These are phyloP conservation scores for Limnanthes douglasii DNA, from an alignment of 345 rosid genomes.

Conservation along the genomic window DNA sequence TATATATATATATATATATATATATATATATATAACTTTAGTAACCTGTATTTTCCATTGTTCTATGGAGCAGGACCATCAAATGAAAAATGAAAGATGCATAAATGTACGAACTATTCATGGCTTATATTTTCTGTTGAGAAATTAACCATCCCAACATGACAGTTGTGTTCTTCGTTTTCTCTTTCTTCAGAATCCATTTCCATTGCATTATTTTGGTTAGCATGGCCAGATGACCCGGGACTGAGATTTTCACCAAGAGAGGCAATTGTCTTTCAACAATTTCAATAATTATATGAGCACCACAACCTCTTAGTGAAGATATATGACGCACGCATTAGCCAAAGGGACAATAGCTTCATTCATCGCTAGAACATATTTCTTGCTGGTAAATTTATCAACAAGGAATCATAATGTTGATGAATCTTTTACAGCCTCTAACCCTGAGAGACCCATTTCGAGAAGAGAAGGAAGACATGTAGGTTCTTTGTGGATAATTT, in stretches of 20 bases:
- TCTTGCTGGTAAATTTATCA: conserved; percentile 73
- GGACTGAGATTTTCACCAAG: conserved; percentile 29
- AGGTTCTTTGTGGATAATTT: too few species aligned
- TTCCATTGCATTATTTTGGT: conserved; percentile 65
- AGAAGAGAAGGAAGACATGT: too few species aligned
- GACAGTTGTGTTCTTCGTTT: too few species aligned
- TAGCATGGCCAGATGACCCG: conserved; percentile 33
- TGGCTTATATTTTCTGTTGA: conserved; percentile 43
- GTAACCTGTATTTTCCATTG: conserved; percentile 93
- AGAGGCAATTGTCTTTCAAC: conserved; percentile 58
- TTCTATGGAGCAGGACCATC: conserved; percentile 88
- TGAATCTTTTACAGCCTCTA: conserved; percentile 84
- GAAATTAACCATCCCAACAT: too few species aligned
- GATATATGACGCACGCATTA: conserved; percentile 88
- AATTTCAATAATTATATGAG: conserved; percentile 83
- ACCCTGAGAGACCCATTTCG: too few species aligned
- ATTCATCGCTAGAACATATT: conserved; percentile 79
- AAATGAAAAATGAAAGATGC: conserved; percentile 87
- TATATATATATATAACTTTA: too few species aligned
- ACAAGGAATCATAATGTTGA: conserved; percentile 69
- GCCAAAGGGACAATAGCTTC: conserved; percentile 91
- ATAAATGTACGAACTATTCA: conserved; percentile 73
- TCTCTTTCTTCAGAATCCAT: conserved; percentile 69
- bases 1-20: too few species aligned
- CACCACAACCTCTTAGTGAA: conserved; percentile 69